These are phyloP conservation scores for Lenzites betulinus DNA, from an alignment of 768 basidiomycete genomes.

Conservation along the genomic window DNA sequence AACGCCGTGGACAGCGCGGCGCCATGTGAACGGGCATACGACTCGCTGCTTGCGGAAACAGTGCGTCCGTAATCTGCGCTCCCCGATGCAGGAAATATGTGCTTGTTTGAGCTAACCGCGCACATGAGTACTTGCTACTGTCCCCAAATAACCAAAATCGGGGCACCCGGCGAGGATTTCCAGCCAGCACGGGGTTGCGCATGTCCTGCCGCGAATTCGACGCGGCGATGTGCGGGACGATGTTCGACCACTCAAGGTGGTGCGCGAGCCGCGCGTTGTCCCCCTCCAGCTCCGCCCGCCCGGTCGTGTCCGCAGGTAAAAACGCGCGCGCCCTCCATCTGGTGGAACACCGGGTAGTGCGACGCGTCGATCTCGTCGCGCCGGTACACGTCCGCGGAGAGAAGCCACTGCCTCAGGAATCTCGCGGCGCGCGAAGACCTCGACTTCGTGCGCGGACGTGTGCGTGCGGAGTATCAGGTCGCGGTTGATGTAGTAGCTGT, in stretches of 20 bases:
- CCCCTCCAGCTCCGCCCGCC: slow-evolving; percentile 63
- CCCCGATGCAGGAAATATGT: slow-evolving; percentile 40
- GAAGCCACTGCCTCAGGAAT: slow-evolving; percentile 85
- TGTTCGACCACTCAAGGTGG: slow-evolving; percentile 68
- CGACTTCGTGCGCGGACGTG: slow-evolving; percentile 98
- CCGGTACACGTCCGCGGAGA: slow-evolving; percentile 96
- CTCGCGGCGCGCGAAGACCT: slow-evolving; percentile 75
- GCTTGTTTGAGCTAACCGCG: slow-evolving; percentile 45
- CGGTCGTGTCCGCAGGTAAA: slow-evolving; percentile 60
- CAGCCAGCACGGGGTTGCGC: slow-evolving; percentile 78
- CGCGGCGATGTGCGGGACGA: slow-evolving; percentile 68
- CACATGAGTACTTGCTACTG: slow-evolving; percentile 46
- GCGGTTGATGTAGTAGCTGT: slow-evolving; percentile 95
- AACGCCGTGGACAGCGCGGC: slow-evolving; percentile 48
- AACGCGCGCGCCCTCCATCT: slow-evolving; percentile 93
- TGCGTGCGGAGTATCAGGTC: slow-evolving; percentile 94
- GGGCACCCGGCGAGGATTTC: too few species aligned
- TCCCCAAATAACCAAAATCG: not conserved
- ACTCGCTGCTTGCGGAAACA: slow-evolving; percentile 51
- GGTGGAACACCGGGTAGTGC: slow-evolving; percentile 98
- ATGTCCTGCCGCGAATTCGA: slow-evolving; percentile 79
- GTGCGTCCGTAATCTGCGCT: slow-evolving; percentile 40
- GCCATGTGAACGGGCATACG: slow-evolving; percentile 58
- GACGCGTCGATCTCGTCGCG: slow-evolving; percentile 97
- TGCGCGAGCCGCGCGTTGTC: slow-evolving; percentile 67